Percentiles rank a stretch among this genome's conserved stretches.
Evolutionary conservation across 495 filamentous ascomycete genomes (phyloP).

Genomic region (Neurospora cerealis): DNA sequence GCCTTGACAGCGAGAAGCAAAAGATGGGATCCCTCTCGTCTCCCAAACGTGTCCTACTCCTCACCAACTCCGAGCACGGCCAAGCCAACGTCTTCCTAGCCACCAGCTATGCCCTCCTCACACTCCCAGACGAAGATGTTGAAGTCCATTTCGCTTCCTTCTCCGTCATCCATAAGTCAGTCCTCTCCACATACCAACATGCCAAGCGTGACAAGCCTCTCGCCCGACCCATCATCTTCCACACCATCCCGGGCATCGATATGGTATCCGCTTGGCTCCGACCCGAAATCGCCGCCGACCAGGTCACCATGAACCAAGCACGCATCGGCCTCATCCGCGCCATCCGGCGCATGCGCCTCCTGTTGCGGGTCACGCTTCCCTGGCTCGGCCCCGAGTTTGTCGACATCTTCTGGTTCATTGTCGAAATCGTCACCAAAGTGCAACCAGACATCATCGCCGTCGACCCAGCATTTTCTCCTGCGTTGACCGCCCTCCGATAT

Average conservation of each 20-base stretch:
- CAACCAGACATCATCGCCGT: slow-evolving; percentile 36
- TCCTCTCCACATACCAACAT: slow-evolving; percentile 9
- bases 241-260: slow-evolving; percentile 35
- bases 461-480: slow-evolving; percentile 42
- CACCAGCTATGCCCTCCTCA: slow-evolving; percentile 39
- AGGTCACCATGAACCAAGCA: not conserved
- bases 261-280: slow-evolving; percentile 29
- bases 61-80: slow-evolving; percentile 48
- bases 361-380: slow-evolving; percentile 13
- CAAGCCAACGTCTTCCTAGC: slow-evolving; percentile 48
- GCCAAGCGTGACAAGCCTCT: slow-evolving; percentile 18
- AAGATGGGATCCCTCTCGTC: slow-evolving; percentile 12
- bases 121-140: slow-evolving; percentile 22
- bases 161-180: slow-evolving; percentile 20
- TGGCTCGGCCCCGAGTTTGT: slow-evolving; percentile 43
- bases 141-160: slow-evolving; percentile 47
- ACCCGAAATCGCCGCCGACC: slow-evolving; percentile 7
- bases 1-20: not conserved
- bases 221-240: slow-evolving; percentile 16
- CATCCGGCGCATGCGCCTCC: slow-evolving; percentile 21
- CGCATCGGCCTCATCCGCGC: slow-evolving; percentile 18
- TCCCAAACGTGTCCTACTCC: slow-evolving; percentile 31
- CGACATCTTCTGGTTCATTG: slow-evolving; percentile 32
- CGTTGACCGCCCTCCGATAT: slow-evolving; percentile 35
- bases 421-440: slow-evolving; percentile 32